Percentiles rank a stretch among this genome's conserved stretches.
These are phyloP conservation scores for Mycena pura DNA, from an alignment of 768 basidiomycete species.

Conservation along the genomic window DNA sequence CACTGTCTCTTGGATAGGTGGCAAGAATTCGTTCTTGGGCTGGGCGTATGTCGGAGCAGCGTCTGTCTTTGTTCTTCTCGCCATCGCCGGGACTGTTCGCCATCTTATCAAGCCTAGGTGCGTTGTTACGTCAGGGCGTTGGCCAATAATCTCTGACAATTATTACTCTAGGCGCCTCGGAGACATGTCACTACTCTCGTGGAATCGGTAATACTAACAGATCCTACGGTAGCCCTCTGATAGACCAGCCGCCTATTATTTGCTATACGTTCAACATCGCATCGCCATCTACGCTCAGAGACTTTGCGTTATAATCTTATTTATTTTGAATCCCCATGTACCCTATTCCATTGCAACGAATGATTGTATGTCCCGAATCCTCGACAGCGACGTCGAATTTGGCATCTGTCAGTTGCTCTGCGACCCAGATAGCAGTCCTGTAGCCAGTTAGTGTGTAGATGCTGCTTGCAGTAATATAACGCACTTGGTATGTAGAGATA, in stretches of 20 bases:
- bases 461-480: conserved; percentile 16
- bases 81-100: conserved; percentile 85
- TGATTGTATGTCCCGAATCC: conserved; percentile 45
- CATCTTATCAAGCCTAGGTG: conserved; percentile 94
- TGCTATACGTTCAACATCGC: conserved; percentile 18
- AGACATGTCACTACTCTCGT: conserved; percentile 86
- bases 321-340: conserved; percentile 38
- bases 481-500: conserved; percentile 74
- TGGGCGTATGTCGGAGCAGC: conserved; percentile 97
- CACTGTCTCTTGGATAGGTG: conserved; percentile 98
- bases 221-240: neutral
- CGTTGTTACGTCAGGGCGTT: conserved; percentile 25
- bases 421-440: conserved; percentile 76
- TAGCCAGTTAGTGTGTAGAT: neutral
- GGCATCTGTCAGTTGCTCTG: conserved; percentile 71
- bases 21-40: conserved; percentile 97
- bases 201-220: conserved; percentile 62
- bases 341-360: conserved; percentile 72
- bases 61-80: conserved; percentile 85
- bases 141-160: conserved; percentile 16
- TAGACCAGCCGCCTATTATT: conserved; percentile 15
- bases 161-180: conserved; percentile 68
- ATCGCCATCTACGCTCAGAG: neutral
- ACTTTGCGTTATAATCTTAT: conserved; percentile 25
- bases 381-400: conserved; percentile 61